Base-by-base conservation (phyloP, 1,139 yeast species). In the Geotrichum europaeum region DNA sequence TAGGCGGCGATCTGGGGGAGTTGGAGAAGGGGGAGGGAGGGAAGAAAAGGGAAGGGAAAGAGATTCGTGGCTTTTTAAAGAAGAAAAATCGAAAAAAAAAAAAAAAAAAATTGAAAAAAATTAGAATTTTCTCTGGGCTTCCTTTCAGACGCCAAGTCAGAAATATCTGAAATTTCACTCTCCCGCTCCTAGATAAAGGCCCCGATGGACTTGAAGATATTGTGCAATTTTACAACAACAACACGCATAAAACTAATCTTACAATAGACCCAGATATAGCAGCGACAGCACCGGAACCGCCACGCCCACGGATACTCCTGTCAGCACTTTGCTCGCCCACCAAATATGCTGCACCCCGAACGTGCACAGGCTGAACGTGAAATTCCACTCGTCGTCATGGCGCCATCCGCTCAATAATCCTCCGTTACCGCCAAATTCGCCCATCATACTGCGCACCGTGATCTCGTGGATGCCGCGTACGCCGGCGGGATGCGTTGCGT, bases 391-490 rank as follows among this genome's bases (percentile, higher is more conserved):
- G 1, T 70, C 66, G 1, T 73, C 64, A 65, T 80, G 73, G 70
- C 81, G 87, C 60, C 78, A 81, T 1, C 96, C 97, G 0, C 91
- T 85, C 65, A 94, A 75, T 22, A 94, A 75, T 0, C 97, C 99
- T 1, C 94, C 83, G 69, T 88, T 89, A 2, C 99, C 99, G 60
- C 86, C 88, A 69, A 79, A 94, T 71, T 92, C 97, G 13, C 98
- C 99, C 99, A 94, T 94, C 86, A 92, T 88, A 45, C 97, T 84
- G 61, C 91, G 79, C 13, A 94, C 97, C 0, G 96, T 95, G 57
- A 89, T 77, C 73, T 94, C 99, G 59, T 86, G 79, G 13, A 92
- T 76, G 3, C 34, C 57, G 28, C 80, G 76, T 25, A 74, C 75
- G 73, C 22, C 71, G 70, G n/a, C 51, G 2, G 71, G 64, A 55